A percentile compares a stretch with the other conserved stretches of the same genome.
Conservation (phyloP, 192 early-diverging fungal genomes). For the Funneliformis mosseae region DNA sequence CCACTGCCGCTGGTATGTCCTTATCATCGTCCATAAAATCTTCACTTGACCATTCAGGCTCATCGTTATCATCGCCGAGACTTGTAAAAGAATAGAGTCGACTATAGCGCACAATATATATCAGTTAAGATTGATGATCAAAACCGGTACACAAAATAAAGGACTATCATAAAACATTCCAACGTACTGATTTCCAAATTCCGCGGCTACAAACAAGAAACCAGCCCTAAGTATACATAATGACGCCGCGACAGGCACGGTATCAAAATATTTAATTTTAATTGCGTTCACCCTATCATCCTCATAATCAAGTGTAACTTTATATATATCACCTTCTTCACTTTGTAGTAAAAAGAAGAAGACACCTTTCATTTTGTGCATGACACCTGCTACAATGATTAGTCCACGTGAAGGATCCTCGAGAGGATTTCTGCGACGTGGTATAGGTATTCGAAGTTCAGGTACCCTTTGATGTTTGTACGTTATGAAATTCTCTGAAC, state of each 20-base stretch:
- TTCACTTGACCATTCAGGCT: slow-evolving; percentile 72
- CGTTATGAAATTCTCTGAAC: slow-evolving; percentile 86
- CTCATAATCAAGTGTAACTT: slow-evolving; percentile 83
- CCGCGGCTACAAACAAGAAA: slow-evolving; percentile 88
- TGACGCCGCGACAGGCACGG: slow-evolving; percentile 76
- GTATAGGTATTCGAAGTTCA: slow-evolving; percentile 75
- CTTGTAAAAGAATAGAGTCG: slow-evolving; percentile 92
- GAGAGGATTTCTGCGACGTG: slow-evolving; percentile 70
- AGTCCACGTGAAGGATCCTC: slow-evolving; percentile 67
- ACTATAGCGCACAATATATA: slow-evolving; percentile 44
- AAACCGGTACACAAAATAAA: background rate
- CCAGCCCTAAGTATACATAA: slow-evolving; percentile 90
- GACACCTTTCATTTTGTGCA: slow-evolving; percentile 88
- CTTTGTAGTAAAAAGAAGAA: slow-evolving; percentile 93
- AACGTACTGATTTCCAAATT: slow-evolving; percentile 92
- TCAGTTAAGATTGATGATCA: background rate
- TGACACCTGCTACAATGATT: slow-evolving; percentile 81
- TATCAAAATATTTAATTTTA: slow-evolving; percentile 94
- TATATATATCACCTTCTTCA: slow-evolving; percentile 93
- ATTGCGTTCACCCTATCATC: slow-evolving; percentile 65
- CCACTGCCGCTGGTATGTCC: slow-evolving; percentile 43
- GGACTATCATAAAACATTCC: background rate
- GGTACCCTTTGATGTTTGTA: slow-evolving; percentile 77
- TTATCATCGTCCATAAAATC: slow-evolving; percentile 66
- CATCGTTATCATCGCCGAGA: slow-evolving; percentile 89